Percentiles rank a stretch among this genome's conserved stretches.
phyloP scores from a whole-genome alignment of 805 yeast species.

The Candida ipomoeae region DNA sequence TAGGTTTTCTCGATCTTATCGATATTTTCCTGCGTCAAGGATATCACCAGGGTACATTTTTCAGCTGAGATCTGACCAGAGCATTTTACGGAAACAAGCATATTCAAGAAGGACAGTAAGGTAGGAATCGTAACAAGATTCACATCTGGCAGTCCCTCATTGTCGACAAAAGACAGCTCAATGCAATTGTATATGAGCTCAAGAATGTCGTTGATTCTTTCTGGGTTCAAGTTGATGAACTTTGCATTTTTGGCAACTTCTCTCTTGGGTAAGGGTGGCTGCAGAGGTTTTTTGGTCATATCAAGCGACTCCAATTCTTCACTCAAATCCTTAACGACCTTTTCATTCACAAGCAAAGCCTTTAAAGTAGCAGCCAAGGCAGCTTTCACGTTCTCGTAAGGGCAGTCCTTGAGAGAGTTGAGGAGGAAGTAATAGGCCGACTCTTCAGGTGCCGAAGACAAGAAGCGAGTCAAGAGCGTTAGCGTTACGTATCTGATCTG shows the following conservation, averaged over 20 bases:
- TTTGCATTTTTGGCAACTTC: constrained; percentile 23
- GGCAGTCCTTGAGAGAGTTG: constrained; percentile 64
- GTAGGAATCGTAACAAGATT: constrained; percentile 34
- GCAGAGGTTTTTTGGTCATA: constrained; percentile 21
- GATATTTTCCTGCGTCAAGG: constrained; percentile 15
- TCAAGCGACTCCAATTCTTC: constrained; percentile 11
- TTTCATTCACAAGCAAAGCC: constrained; percentile 46
- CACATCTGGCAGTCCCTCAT: constrained; percentile 16
- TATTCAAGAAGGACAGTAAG: constrained; percentile 54
- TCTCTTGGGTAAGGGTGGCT: constrained; percentile 20
- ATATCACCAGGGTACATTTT: constrained; percentile 14
- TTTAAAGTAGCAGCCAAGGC: constrained; percentile 65
- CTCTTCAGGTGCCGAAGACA: constrained; percentile 55
- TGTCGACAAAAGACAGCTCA: constrained; percentile 29
- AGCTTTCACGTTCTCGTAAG: constrained; percentile 56
- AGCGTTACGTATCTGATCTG: constrained; percentile 43
- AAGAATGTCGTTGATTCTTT: constrained; percentile 41
- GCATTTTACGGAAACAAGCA: constrained; percentile 36
- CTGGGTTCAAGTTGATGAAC: constrained; percentile 41
- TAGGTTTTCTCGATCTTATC: constrained; percentile 18
- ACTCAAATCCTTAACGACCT: constrained; percentile 9
- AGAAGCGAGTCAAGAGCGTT: constrained; percentile 59
- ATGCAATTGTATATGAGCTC: constrained; percentile 38
- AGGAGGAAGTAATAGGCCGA: constrained; percentile 55
- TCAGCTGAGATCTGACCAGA: constrained; percentile 18